A percentile compares a stretch with the other conserved stretches of the same genome.
Conservation (phyloP, 306 rosid genomes). For the Carpinus fangiana region DNA sequence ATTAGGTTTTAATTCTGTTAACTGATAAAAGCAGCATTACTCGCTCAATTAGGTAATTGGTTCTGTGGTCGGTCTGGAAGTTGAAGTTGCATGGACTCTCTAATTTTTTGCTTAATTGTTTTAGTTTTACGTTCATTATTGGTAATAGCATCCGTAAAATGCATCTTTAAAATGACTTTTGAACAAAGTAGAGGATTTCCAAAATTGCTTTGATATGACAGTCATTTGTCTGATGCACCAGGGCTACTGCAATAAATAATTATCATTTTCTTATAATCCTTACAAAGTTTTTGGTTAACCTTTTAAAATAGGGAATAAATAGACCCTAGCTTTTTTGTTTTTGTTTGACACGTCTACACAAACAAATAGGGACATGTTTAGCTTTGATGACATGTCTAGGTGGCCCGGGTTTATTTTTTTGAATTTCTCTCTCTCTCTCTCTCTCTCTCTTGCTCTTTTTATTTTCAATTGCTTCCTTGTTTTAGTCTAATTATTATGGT, state of each 20-base stretch:
- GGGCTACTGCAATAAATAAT: not conserved
- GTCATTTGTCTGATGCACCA: not conserved
- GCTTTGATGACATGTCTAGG: not conserved
- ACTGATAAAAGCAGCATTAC: not conserved
- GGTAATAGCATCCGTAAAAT: not conserved
- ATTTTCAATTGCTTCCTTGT: slow-evolving; percentile 7
- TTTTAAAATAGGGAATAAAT: not conserved
- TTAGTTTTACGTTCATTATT: not conserved
- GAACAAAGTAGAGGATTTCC: not conserved
- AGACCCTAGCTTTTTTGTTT: not conserved
- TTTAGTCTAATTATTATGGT: slow-evolving; percentile 15
- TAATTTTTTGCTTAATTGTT: not conserved
- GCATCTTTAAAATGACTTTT: not conserved
- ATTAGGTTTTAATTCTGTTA: not conserved
- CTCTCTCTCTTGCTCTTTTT: not conserved
- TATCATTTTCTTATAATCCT: not conserved
- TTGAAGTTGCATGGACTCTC: not conserved
- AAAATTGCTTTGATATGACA: not conserved
- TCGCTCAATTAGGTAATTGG: not conserved
- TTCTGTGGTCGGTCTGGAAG: not conserved
- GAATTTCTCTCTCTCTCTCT: not conserved
- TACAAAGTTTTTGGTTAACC: not conserved
- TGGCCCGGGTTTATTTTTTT: not conserved
- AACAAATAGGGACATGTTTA: too few species aligned
- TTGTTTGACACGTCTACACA: too few species aligned